Evolutionary conservation across 441 rosid species (phyloP), one percentile per base, ranked within the genome.

Genomic region (Sinapis alba): DNA sequence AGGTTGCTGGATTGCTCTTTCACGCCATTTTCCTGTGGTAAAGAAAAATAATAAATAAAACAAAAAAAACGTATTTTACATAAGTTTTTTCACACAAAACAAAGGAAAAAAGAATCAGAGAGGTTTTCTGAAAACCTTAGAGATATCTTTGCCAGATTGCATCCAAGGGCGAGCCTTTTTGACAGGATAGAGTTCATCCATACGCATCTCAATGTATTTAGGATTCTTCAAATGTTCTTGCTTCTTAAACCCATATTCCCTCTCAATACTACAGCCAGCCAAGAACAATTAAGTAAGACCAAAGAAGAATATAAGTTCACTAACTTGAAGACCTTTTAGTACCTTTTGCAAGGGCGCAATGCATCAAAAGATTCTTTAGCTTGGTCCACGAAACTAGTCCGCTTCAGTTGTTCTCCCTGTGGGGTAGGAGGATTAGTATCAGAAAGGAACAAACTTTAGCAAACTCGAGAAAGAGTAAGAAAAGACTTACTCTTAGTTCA

Each of bases 351-450:
- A 58, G 80, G 87, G 59, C 74, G 72, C 47, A 83, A 73, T 36
- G 86, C 81, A 30, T 78, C 82, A 16, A 82, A 69, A 59, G 97
- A 83, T 62, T 82, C 91, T 78, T 83, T 82, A 8, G 78, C 79
- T 74, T 86, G 83, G 80, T 93, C 97, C 16, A 62, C 64, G 7
- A 59, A 75, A 77, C 85, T 77, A 13, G 65, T 75, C 79, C 86
- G 85, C 81, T 84, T 89, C 82, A 95, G 59, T 83, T 93, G 99
- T 82, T 95, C 99, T 74, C 90, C 98, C 98, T 95, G 80, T 38
- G 47, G n/a, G n/a, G n/a, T n/a, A n/a, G n/a, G n/a, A n/a, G n/a
- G n/a, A n/a, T n/a, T 11, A 32, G 62, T 11, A 75, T 69, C 67
- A 13, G 3, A 45, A 32, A 54, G 51, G 43, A 20, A 1, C 47